Conservation (phyloP, 345 rosid species). For the Boechera stricta region DNA sequence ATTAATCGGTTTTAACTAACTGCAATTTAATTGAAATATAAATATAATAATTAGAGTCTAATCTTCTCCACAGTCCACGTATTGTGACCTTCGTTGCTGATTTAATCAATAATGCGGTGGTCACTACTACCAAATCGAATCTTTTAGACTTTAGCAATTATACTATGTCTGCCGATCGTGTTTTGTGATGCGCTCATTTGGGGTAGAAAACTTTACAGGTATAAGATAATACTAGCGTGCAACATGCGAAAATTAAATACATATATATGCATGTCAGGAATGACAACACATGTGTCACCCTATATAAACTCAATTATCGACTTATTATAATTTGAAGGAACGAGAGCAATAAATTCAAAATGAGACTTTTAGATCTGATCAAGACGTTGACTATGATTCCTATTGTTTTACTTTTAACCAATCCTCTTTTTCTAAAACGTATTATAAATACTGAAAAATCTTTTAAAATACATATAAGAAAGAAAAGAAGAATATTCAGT, state of each 20-base stretch:
- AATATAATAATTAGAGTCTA: neutral
- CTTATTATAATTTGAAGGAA: neutral
- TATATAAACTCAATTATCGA: conserved; percentile 10
- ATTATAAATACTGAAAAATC: neutral
- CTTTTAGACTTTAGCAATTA: neutral
- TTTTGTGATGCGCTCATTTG: neutral
- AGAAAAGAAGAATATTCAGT: too few species aligned
- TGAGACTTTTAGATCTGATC: conserved; percentile 27
- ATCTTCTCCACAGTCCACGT: neutral
- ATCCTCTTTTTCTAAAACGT: neutral
- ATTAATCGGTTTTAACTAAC: neutral
- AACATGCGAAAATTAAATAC: conserved; percentile 33
- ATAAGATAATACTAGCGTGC: conserved; percentile 38
- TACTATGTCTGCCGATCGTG: neutral
- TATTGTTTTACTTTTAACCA: neutral
- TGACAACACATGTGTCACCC: conserved; percentile 11
- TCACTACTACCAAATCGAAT: conserved; percentile 3
- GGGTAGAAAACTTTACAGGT: neutral
- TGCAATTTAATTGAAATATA: neutral
- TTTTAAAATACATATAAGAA: neutral
- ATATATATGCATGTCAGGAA: neutral
- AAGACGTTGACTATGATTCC: conserved; percentile 14
- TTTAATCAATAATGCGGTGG: conserved; percentile 2
- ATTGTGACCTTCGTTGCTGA: neutral
- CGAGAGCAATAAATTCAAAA: conserved; percentile 3